Conservation (phyloP, 805 yeast genomes). For the Ogataea pignaliae region DNA sequence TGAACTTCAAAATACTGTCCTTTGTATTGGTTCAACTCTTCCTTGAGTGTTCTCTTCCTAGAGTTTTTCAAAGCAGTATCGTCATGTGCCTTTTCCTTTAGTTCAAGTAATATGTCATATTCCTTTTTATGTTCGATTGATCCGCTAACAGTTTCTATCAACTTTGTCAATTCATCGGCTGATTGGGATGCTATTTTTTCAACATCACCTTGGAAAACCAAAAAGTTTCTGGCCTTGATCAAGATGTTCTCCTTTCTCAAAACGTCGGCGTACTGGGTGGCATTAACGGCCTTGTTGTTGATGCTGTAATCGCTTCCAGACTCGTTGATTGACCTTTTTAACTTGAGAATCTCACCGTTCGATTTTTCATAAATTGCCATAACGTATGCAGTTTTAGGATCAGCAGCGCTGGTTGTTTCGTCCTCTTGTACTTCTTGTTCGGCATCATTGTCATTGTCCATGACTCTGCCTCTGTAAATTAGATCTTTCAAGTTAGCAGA, state of each 20-base stretch:
- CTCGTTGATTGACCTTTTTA: constrained; percentile 57
- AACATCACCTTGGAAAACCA: constrained; percentile 96
- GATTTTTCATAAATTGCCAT: constrained; percentile 68
- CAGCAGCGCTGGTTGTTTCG: constrained; percentile 18
- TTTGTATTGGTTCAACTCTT: constrained; percentile 73
- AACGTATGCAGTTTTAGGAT: constrained; percentile 63
- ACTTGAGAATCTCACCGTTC: constrained; percentile 51
- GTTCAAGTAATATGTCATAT: constrained; percentile 60
- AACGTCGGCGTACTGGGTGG: constrained; percentile 57
- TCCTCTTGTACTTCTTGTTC: constrained; percentile 5
- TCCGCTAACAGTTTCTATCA: constrained; percentile 83
- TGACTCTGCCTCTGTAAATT: constrained; percentile 67
- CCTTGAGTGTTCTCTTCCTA: constrained; percentile 61
- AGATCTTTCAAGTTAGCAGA: constrained; percentile 71
- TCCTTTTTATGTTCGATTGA: constrained; percentile 63
- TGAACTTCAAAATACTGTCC: constrained; percentile 73
- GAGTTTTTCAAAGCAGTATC: constrained; percentile 60
- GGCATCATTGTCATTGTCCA: constrained; percentile 23
- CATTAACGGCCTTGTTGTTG: constrained; percentile 56
- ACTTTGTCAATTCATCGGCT: constrained; percentile 62
- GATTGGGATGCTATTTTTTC: constrained; percentile 89
- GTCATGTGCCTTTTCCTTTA: constrained; percentile 62
- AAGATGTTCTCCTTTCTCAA: constrained; percentile 76
- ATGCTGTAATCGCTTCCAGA: constrained; percentile 69
- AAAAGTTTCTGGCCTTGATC: constrained; percentile 83